Percentiles rank a stretch among this genome's conserved stretches.
These are phyloP conservation scores for Alternaria angustiovoidea DNA, from an alignment of 2,329 filamentous ascomycete species.

Conservation along the genomic window DNA sequence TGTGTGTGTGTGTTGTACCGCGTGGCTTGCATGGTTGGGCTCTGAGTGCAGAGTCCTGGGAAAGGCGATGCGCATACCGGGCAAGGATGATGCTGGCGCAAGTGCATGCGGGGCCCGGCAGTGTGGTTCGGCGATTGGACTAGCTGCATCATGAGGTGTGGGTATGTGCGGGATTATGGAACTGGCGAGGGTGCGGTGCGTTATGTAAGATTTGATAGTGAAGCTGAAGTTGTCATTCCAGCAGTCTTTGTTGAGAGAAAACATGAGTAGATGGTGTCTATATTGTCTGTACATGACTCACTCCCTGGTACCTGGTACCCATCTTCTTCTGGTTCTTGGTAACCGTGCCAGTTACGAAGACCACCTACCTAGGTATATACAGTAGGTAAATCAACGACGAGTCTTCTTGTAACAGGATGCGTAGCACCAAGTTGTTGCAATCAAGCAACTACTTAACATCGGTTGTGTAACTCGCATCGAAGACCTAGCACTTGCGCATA, in stretches of 20 bases:
- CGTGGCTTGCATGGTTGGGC: conserved; percentile 20
- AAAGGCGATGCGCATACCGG: neutral
- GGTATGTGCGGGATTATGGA: neutral
- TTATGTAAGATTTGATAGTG: neutral
- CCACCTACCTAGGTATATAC: neutral
- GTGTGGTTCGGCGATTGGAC: conserved; percentile 3
- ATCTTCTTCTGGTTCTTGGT: neutral
- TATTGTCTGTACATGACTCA: neutral
- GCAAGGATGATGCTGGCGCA: conserved; percentile 4
- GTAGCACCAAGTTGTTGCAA: neutral
- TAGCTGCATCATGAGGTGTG: neutral
- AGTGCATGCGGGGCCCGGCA: conserved; percentile 2
- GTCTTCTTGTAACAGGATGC: neutral
- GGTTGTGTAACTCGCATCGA: conserved; percentile 6
- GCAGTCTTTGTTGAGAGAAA: neutral
- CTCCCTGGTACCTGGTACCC: too few relatives aligned
- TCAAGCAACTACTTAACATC: neutral
- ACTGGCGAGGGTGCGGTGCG: neutral
- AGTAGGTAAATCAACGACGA: neutral
- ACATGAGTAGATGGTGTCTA: neutral
- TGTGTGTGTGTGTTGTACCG: conserved; percentile 12
- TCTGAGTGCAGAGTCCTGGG: neutral
- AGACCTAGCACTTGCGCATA: conserved; percentile 6
- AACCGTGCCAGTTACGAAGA: neutral
- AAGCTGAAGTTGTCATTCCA: neutral